phyloP scores from a whole-genome alignment of 805 yeast genomes.

The Wickerhamomyces sydowiorum region DNA sequence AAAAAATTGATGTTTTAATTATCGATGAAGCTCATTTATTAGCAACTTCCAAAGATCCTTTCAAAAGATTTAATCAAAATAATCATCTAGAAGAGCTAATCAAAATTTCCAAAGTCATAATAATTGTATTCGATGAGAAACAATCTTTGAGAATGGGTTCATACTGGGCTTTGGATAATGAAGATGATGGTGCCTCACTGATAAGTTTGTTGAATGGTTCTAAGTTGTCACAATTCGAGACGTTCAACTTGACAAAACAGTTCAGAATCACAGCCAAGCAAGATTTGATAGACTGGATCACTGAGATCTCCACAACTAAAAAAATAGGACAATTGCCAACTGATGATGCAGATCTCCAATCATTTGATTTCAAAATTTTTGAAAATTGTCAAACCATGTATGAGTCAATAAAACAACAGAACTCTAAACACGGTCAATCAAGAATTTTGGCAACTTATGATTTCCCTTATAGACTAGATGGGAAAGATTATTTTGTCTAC shows the following conservation, averaged over 20 bases:
- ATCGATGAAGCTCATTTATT: conserved; percentile 42
- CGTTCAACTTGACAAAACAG: conserved; percentile 30
- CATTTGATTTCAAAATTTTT: conserved; percentile 33
- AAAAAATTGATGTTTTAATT: conserved; percentile 31
- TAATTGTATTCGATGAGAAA: conserved; percentile 40
- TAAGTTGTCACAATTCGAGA: conserved; percentile 6
- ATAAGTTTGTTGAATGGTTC: conserved; percentile 4
- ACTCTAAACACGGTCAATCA: conserved; percentile 32
- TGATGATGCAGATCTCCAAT: conserved; percentile 6
- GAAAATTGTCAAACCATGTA: conserved; percentile 38
- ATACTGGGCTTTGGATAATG: conserved; percentile 29
- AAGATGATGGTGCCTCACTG: conserved; percentile 31
- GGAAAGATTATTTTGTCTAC: conserved; percentile 38
- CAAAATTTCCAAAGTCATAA: conserved; percentile 30
- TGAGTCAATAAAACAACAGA: conserved; percentile 24
- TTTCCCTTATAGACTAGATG: conserved; percentile 40
- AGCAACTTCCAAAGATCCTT: conserved; percentile 38
- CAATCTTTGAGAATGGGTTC: conserved; percentile 42
- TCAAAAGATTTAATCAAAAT: conserved; percentile 36
- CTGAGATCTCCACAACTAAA: conserved; percentile 27
- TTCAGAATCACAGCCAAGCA: conserved; percentile 36
- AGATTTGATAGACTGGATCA: conserved; percentile 37
- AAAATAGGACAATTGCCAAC: conserved; percentile 30
- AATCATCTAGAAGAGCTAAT: conserved; percentile 38
- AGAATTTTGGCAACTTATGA: conserved; percentile 40